Base-by-base conservation (phyloP, 495 filamentous ascomycete genomes). In the Xylaria longipes region DNA sequence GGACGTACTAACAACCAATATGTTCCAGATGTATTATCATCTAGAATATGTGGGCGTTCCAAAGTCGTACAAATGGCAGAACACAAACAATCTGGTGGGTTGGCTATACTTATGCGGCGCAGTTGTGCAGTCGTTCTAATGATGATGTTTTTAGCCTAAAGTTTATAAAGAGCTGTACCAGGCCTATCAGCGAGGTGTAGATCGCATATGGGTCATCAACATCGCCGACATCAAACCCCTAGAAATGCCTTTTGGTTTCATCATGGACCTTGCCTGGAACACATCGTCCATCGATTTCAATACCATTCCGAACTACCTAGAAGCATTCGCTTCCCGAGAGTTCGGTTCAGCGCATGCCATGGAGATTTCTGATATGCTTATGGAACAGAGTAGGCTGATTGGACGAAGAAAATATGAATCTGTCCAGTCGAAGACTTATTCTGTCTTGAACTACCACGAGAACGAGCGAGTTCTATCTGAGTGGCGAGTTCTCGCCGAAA, bases 201-300 rank as follows among this genome's bases (percentile, higher is more conserved):
- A 83, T 27, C 84, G 86, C 46, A 89, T 91, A 52, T 92, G 90
- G 90, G 83, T 92, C 46, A 86, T 88, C 56, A 92, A 92, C 71
- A 86, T 92, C 27, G 90, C 90, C 15, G 90, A 92, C 74, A 80
- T 92, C 14, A 91, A 91, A 72, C 86, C 85, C 12, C 77, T 89
- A 15, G 89, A 80, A 72, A 37, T 77, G 71, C 11, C 25, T 9
- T 43, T 31, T 29, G 65, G 65, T 7, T 74, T 80, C 50, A 65
- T 71, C 43, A 80, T 91, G 79, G 88, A 88, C 63, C 73, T 91
- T 41, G 89, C 87, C 6, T 91, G 89, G 76, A 85, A 90, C 72
- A 84, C 85, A 39, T 76, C 80, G 11, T 73, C 75, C 27, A 90
- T 83, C 37, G 65, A 69, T 75, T 69, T 69, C 29, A 20, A 61